Conservation (phyloP, 2,329 filamentous ascomycete genomes). For the Colletotrichum filicis region DNA sequence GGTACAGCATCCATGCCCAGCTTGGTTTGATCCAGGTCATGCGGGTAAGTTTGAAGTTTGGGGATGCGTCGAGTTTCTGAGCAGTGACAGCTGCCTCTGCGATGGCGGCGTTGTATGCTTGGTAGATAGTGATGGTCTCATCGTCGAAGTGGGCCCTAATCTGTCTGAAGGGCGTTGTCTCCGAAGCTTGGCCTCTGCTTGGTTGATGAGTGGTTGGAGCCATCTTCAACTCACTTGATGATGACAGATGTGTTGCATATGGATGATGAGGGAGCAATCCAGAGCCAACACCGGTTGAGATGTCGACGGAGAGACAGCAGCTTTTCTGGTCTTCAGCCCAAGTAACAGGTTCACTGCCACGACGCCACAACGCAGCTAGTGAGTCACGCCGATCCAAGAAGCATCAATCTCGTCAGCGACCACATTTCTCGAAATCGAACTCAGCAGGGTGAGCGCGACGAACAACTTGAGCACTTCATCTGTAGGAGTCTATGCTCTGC, state of each 20-base stretch:
- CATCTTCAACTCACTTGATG: neutral
- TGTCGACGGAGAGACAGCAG: neutral
- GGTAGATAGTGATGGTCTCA: conserved; percentile 69
- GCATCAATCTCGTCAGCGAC: neutral
- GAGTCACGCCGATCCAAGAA: neutral
- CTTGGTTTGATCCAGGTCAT: conserved; percentile 76
- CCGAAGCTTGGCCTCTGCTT: neutral
- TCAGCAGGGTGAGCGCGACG: neutral
- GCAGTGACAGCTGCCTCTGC: conserved; percentile 60
- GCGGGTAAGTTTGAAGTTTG: conserved; percentile 61
- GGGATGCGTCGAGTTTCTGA: conserved; percentile 64
- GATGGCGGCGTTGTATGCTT: conserved; percentile 67
- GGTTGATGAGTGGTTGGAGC: neutral
- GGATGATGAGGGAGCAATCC: neutral
- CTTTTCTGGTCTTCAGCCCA: neutral
- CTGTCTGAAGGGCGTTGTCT: conserved; percentile 47
- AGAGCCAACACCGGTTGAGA: too few relatives aligned
- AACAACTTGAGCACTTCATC: neutral
- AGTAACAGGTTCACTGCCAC: neutral
- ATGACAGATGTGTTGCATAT: neutral
- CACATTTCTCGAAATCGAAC: neutral
- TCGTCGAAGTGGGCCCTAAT: conserved; percentile 63
- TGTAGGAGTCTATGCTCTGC: conserved; percentile 12
- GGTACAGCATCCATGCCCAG: conserved; percentile 74
- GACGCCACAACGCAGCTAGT: neutral